These are phyloP conservation scores for Yarrowia sp. DNA, from an alignment of 805 yeast genomes.

Conservation along the genomic window DNA sequence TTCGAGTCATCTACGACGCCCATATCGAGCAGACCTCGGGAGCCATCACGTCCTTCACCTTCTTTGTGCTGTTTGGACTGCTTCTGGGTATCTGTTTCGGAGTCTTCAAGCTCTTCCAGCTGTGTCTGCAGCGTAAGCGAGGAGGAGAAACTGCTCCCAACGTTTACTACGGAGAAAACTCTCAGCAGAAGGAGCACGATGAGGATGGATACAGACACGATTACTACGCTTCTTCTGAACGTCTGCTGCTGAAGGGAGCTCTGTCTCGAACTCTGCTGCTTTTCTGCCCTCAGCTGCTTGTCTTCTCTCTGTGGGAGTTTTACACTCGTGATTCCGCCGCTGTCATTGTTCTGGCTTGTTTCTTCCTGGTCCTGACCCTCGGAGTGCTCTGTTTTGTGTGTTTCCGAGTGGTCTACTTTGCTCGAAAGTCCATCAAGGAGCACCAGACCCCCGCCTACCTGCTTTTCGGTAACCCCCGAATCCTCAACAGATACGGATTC, in stretches of 20 bases:
- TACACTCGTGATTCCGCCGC: slow-evolving; percentile 81
- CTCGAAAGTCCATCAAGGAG: slow-evolving; percentile 58
- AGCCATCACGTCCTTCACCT: slow-evolving; percentile 83
- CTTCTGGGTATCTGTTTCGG: slow-evolving; percentile 16
- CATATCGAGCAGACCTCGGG: slow-evolving; percentile 79
- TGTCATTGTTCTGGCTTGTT: slow-evolving; percentile 73
- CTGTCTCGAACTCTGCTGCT: slow-evolving; percentile 74
- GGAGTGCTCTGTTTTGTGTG: slow-evolving; percentile 64
- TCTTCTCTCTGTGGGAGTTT: slow-evolving; percentile 87
- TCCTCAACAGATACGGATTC: slow-evolving; percentile 87
- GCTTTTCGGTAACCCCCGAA: slow-evolving; percentile 76
- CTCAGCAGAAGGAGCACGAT: slow-evolving; percentile 2
- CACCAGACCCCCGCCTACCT: slow-evolving; percentile 91
- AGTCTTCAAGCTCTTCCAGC: slow-evolving; percentile 8
- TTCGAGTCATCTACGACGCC: slow-evolving; percentile 74
- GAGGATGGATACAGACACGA: slow-evolving; percentile 66
- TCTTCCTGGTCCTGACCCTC: slow-evolving; percentile 62
- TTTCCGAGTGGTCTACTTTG: slow-evolving; percentile 50
- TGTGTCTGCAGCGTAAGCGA: slow-evolving; percentile 2
- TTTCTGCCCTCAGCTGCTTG: slow-evolving; percentile 80
- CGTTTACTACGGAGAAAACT: slow-evolving; percentile 6
- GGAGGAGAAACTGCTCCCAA: not conserved
- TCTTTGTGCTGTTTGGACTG: slow-evolving; percentile 41
- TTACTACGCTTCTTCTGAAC: slow-evolving; percentile 63
- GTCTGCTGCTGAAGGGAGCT: slow-evolving; percentile 60